phyloP scores from a whole-genome alignment of 2,329 filamentous ascomycete genomes.

The Cercospora janseana region DNA sequence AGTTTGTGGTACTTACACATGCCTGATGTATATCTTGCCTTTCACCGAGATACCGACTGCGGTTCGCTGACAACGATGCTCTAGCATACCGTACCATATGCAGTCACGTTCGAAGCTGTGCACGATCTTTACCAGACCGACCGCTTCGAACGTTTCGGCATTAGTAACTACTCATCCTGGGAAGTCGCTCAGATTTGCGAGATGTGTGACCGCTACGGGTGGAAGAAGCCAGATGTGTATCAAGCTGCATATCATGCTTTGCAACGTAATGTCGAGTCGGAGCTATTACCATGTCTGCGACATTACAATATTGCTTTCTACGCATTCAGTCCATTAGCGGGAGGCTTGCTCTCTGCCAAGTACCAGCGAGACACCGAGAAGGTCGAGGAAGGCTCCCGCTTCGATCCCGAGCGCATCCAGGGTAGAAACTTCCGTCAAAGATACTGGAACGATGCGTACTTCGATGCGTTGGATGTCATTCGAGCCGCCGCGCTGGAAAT shows the following conservation, averaged over 20 bases:
- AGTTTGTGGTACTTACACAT: constrained; percentile 68
- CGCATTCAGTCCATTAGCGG: constrained; percentile 46
- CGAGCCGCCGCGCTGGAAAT: constrained; percentile 41
- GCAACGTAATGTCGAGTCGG: constrained; percentile 42
- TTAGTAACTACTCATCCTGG: constrained; percentile 49
- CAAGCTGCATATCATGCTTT: constrained; percentile 48
- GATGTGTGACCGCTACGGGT: constrained; percentile 44
- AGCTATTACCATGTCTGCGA: constrained; percentile 46
- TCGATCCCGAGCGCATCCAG: constrained; percentile 43
- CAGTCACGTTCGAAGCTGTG: constrained; percentile 48
- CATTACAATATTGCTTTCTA: constrained; percentile 47
- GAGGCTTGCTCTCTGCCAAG: constrained; percentile 47
- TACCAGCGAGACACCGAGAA: constrained; percentile 40
- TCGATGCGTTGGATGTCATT: constrained; percentile 46
- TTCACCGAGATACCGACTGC: too few species aligned
- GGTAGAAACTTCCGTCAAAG: constrained; percentile 40
- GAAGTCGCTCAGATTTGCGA: constrained; percentile 51
- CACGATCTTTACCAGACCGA: constrained; percentile 49
- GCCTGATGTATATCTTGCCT: too few species aligned
- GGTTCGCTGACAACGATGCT: too few species aligned
- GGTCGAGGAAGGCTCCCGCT: constrained; percentile 40
- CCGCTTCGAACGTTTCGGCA: constrained; percentile 45
- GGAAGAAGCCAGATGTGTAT: constrained; percentile 47
- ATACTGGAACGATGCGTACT: constrained; percentile 47
- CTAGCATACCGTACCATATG: constrained; percentile 43